Base-by-base conservation (phyloP, 75 land plant species). In the Pinus taeda region DNA sequence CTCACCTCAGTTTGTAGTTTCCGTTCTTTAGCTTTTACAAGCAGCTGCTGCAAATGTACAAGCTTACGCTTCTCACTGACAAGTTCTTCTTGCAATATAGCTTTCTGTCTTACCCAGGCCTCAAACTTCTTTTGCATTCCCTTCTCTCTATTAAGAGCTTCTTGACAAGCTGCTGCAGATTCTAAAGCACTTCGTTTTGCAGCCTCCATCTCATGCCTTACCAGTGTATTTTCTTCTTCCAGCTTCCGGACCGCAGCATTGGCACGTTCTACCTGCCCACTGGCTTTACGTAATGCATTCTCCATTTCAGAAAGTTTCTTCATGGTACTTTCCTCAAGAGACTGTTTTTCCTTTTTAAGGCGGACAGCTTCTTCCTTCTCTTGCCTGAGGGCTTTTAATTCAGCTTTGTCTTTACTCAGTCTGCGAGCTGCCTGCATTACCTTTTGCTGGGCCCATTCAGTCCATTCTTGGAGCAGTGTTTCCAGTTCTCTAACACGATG, bases 381-480 rank as follows among this genome's bases (percentile, higher is more conserved):
- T 81, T 86, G 88, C 87, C 91, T 88, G 21, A 96, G 85, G 6
- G 84, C 77, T 76, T 96, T 92, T n/a, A 96, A 88, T 79, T 96
- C 98, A 62, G 81, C 85, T 29, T 85, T 87, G 73, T 96, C 98
- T 83, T 96, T 96, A 61, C 89, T 75, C 30, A 96, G 81, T 80
- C 94, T 79, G 7, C 86, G 88, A 62, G 98, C 91, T 81, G 96
- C 96, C 78, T 96, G 98, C 96, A 96, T 91, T 5, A 96, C 96
- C 76, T 93, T 96, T 63, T 90, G 92, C 74, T 92, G 91, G 13
- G 94, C 98, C 98, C 98, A 96, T 58, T 93, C 94, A 33, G 88
- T 93, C 89, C 98, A 89, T 56, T 90, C 94, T 30, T 93, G 89
- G 9, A 91, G 74, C 76, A 93, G 94, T 29, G 82, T 84, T 76